These are phyloP conservation scores for Cymodocea nodosa DNA, from an alignment of 116 monocot species.

Conservation along the genomic window DNA sequence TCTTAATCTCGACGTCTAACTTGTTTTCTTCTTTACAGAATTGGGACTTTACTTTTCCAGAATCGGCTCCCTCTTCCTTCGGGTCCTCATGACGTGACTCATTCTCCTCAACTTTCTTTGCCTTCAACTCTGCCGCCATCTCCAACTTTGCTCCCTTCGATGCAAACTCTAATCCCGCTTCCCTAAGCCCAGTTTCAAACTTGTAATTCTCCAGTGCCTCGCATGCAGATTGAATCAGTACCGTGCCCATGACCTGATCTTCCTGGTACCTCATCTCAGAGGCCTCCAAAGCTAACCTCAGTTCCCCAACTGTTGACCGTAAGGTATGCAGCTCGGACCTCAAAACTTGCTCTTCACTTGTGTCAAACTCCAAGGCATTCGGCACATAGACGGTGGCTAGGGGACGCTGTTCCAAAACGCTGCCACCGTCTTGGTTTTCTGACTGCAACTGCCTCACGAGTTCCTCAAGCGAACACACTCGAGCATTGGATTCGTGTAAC, in stretches of 20 bases:
- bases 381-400: no score
- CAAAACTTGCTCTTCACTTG: no score
- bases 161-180: constrained; percentile 15
- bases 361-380: no score
- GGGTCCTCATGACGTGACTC: neutral
- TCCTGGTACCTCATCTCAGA: constrained; percentile 28
- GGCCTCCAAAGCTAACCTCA: constrained; percentile 43
- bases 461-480: constrained; percentile 22
- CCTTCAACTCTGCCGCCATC: neutral
- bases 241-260: constrained; percentile 24
- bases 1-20: constrained; percentile 12
- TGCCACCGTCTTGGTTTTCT: neutral
- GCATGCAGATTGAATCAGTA: constrained; percentile 24
- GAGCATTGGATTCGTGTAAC: constrained; percentile 38
- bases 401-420: no score
- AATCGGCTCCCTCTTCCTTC: neutral
- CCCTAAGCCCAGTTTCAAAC: constrained; percentile 19
- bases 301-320: constrained; percentile 17
- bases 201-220: constrained; percentile 33
- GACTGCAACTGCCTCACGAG: neutral
- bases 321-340: no score
- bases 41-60: neutral
- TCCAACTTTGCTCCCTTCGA: neutral
- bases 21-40: neutral
- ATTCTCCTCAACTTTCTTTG: neutral